Evolutionary conservation across 176 grass and related monocot genomes (phyloP).

Genomic region (Hordeum vulgare): MorexV3_pseudomolecules_assembly NC_058523.1:474160711-474161210

Average conservation of each 20-base stretch:
- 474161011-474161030: slow-evolving; percentile 80
- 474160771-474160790: slow-evolving; percentile 77
- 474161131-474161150: slow-evolving; percentile 61
- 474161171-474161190: slow-evolving; percentile 78
- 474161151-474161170: slow-evolving; percentile 89
- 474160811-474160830: slow-evolving; percentile 84
- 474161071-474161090: slow-evolving; percentile 74
- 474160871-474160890: slow-evolving; percentile 64
- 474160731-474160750: slow-evolving; percentile 89
- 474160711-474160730: slow-evolving; percentile 83
- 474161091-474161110: slow-evolving; percentile 68
- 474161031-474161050: slow-evolving; percentile 67
- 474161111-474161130: slow-evolving; percentile 80
- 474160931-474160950: slow-evolving; percentile 37
- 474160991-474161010: slow-evolving; percentile 54
- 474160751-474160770: slow-evolving; percentile 74
- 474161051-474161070: slow-evolving; percentile 88
- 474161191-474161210: slow-evolving; percentile 44
- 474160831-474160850: slow-evolving; percentile 27
- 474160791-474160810: slow-evolving; percentile 86
- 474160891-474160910: slow-evolving; percentile 68
- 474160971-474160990: slow-evolving; percentile 29
- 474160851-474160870: slow-evolving; percentile 49
- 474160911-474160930: slow-evolving; percentile 50
- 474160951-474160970: slow-evolving; percentile 20